These are phyloP conservation scores for Colletotrichum trifolii DNA, from an alignment of 2,329 filamentous ascomycete species.

Conservation along the genomic window DNA sequence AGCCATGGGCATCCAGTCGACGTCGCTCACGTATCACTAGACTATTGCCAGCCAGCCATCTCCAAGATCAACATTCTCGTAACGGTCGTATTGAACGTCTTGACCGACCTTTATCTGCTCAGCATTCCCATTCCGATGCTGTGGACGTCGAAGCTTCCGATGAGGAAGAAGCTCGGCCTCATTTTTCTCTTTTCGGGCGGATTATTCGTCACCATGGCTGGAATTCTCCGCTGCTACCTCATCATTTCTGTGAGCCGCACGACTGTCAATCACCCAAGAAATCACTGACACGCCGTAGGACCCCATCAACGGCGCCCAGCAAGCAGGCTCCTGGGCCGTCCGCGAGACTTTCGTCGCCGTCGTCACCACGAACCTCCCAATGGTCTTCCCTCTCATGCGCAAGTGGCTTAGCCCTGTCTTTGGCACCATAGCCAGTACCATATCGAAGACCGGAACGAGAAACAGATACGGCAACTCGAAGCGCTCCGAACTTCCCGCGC, in stretches of 20 bases:
- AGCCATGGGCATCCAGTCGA: rapidly evolving
- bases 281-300: constrained; percentile 15
- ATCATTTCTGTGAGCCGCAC: constrained; percentile 42
- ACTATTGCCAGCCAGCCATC: constrained; percentile 36
- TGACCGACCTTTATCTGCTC: constrained; percentile 39
- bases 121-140: constrained; percentile 40
- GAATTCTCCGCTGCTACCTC: constrained; percentile 48
- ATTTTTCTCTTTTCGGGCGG: constrained; percentile 53
- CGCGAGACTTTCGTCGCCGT: constrained; percentile 38
- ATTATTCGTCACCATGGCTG: constrained; percentile 53
- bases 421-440: constrained; percentile 18
- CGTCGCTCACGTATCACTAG: constrained; percentile 50
- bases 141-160: constrained; percentile 42
- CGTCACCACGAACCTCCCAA: constrained; percentile 37
- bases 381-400: constrained; percentile 32
- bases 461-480: constrained; percentile 26
- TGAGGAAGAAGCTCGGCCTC: constrained; percentile 47
- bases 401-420: constrained; percentile 30
- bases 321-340: constrained; percentile 36
- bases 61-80: constrained; percentile 37
- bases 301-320: constrained; percentile 30
- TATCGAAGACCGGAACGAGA: constrained; percentile 12
- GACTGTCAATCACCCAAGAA: neutral
- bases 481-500: constrained; percentile 18
- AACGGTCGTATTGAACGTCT: constrained; percentile 36